Evolutionary conservation across 148 eudicot genomes (phyloP).

Genomic region (Tetragonia tetragonoides): DNA sequence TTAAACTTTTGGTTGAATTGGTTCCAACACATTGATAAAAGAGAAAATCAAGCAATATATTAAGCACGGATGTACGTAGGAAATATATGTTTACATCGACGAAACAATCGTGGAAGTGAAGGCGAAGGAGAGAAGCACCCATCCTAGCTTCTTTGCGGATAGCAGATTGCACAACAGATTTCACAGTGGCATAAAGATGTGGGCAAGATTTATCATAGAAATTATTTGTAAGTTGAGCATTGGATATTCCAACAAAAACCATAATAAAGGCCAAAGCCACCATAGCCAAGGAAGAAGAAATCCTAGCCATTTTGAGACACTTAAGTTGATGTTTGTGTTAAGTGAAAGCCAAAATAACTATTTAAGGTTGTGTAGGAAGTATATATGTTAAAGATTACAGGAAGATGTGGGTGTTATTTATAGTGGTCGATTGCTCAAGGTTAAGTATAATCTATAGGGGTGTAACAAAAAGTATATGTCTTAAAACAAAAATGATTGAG

Average conservation of each 20-base stretch:
- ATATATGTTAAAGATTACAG: neutral
- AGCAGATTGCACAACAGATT: conserved; percentile 49
- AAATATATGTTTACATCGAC: conserved; percentile 47
- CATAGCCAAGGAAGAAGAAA: conserved; percentile 8
- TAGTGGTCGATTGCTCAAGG: conserved; percentile 3
- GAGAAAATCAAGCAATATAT: neutral
- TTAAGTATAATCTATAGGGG: neutral
- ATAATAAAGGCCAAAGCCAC: conserved; percentile 1
- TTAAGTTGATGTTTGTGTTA: neutral
- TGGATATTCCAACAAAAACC: conserved; percentile 17
- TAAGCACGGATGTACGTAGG: too few relatives aligned
- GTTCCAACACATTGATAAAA: too few relatives aligned
- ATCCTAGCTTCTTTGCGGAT: conserved; percentile 63
- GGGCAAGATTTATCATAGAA: conserved; percentile 27
- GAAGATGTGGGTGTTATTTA: neutral
- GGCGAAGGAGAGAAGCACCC: conserved; percentile 85
- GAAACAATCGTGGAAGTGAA: conserved; percentile 87
- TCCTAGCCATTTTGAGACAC: conserved; percentile 17
- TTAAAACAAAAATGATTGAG: too few relatives aligned
- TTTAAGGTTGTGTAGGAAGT: neutral
- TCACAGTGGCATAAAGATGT: conserved; percentile 36
- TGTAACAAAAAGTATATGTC: neutral
- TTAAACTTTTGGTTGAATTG: too few relatives aligned
- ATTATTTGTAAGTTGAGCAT: conserved; percentile 22
- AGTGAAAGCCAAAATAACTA: neutral